Evolutionary conservation across 2,329 filamentous ascomycete genomes (phyloP).

Genomic region (Fusarium mundagurra): DNA sequence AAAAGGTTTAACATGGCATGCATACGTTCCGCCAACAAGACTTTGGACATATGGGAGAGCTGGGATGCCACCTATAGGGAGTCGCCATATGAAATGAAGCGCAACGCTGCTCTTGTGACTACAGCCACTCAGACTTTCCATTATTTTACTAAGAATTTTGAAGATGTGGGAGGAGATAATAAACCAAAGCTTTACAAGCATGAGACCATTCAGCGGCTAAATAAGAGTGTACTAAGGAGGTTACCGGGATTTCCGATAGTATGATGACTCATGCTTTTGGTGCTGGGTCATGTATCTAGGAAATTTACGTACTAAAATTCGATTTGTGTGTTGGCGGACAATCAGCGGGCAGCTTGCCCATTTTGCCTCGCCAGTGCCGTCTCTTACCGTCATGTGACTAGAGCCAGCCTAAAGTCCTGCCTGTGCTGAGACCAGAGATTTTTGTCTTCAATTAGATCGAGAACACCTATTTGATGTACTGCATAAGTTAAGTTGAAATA

Average conservation of each 20-base stretch:
- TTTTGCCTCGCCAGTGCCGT: background rate
- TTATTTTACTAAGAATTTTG: background rate
- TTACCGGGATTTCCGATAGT: background rate
- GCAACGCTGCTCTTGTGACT: background rate
- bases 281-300: background rate
- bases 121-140: background rate
- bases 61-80: background rate
- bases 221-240: background rate
- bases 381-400: background rate
- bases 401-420: background rate
- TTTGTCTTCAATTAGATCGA: background rate
- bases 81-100: background rate
- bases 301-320: background rate
- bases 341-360: background rate
- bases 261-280: background rate
- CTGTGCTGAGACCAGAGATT: background rate
- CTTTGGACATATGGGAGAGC: background rate
- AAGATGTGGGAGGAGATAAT: background rate
- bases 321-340: background rate
- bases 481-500: background rate
- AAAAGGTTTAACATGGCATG: background rate
- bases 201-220: background rate
- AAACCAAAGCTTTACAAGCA: background rate
- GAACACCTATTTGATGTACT: background rate
- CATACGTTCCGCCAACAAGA: background rate